A percentile compares a stretch with the other conserved stretches of the same genome.
phyloP scores from a whole-genome alignment of 495 filamentous ascomycete genomes.

The Penicillium salamii region DNA sequence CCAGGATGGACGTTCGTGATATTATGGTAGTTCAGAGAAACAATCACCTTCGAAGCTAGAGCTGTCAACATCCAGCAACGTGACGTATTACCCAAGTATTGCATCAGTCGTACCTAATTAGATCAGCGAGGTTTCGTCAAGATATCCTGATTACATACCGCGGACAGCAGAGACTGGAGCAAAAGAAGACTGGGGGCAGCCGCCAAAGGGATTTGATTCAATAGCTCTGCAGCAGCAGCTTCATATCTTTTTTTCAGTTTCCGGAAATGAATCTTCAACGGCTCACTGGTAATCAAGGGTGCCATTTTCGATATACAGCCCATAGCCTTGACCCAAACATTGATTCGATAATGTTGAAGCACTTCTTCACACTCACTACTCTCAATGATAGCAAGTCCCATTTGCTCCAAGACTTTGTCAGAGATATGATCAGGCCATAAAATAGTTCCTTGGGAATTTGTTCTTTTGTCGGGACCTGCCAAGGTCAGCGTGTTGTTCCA shows the following conservation, averaged over 20 bases:
- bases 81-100: conserved; percentile 26
- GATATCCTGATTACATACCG: conserved; percentile 11
- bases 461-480: conserved; percentile 20
- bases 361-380: conserved; percentile 20
- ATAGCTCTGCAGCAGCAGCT: conserved; percentile 15
- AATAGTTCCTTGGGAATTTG: conserved; percentile 22
- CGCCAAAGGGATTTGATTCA: conserved; percentile 22
- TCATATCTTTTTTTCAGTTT: conserved; percentile 24
- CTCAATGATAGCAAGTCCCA: conserved; percentile 28
- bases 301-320: conserved; percentile 21
- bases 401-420: conserved; percentile 20
- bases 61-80: conserved; percentile 29
- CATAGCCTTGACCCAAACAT: conserved; percentile 25
- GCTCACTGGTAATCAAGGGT: conserved; percentile 18
- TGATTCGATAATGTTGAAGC: conserved; percentile 21
- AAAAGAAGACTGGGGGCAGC: conserved; percentile 24
- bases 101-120: conserved; percentile 20
- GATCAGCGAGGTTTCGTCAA: not conserved
- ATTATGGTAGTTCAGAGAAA: conserved; percentile 30
- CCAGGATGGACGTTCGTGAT: conserved; percentile 15
- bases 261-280: conserved; percentile 18
- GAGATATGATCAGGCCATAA: conserved; percentile 33
- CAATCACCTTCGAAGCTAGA: conserved; percentile 22
- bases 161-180: conserved; percentile 27
- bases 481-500: conserved; percentile 1